A percentile compares a stretch with the other conserved stretches of the same genome.
phyloP scores from a whole-genome alignment of 306 rosid species.

The Trifolium dubium region DNA sequence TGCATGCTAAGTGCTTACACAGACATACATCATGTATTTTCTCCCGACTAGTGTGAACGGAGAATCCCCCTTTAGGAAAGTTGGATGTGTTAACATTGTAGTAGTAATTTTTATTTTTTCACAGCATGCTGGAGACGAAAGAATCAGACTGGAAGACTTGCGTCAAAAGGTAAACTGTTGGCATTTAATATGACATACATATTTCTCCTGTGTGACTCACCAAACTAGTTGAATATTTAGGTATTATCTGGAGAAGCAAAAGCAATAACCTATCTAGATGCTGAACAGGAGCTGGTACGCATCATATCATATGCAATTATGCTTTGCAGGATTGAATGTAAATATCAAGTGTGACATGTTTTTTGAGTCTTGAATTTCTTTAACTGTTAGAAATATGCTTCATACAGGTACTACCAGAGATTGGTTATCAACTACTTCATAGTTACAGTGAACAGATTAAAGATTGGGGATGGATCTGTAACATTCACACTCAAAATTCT shows the following conservation, averaged over 20 bases:
- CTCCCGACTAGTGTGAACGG: constrained; percentile 3
- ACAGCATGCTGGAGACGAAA: constrained; percentile 98
- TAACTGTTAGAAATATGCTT: constrained; percentile 35
- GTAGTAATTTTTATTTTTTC: constrained; percentile 28
- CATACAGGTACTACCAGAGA: constrained; percentile 79
- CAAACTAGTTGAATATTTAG: constrained; percentile 48
- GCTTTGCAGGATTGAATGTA: constrained; percentile 38
- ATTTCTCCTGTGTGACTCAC: constrained; percentile 38
- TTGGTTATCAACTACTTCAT: constrained; percentile 78
- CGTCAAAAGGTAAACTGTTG: constrained; percentile 72
- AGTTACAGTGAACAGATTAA: constrained; percentile 65
- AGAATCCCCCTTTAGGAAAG: constrained; percentile 7
- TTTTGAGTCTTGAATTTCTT: constrained; percentile 41
- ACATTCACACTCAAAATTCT: constrained; percentile 63
- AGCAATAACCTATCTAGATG: constrained; percentile 66
- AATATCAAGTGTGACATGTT: constrained; percentile 5
- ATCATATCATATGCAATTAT: constrained; percentile 28
- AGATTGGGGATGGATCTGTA: constrained; percentile 98
- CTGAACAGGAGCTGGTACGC: constrained; percentile 84
- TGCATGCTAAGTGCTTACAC: constrained; percentile 5
- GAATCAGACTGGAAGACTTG: constrained; percentile 88
- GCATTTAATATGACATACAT: constrained; percentile 32
- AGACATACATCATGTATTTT: background rate
- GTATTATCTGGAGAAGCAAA: constrained; percentile 86
- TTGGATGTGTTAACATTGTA: constrained; percentile 42